Evolutionary conservation across 768 basidiomycete species (phyloP).

Genomic region (Phaeotremella skinneri): DNA sequence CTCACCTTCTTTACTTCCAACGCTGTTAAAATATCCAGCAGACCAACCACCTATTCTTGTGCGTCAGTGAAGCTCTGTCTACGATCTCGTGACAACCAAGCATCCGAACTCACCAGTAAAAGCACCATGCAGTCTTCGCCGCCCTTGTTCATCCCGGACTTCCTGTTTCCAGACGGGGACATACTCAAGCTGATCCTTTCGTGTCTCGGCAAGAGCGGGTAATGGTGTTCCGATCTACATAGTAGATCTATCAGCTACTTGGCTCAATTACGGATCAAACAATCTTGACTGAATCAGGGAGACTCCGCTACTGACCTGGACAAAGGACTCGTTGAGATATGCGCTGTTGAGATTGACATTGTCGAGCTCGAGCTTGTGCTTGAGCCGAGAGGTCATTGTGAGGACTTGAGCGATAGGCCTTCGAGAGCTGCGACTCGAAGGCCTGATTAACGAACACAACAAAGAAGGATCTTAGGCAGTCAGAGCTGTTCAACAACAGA

Average conservation of each 20-base stretch:
- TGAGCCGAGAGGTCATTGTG: conserved; percentile 59
- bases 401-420: neutral
- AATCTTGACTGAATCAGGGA: too few species aligned
- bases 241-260: neutral
- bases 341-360: conserved; percentile 58
- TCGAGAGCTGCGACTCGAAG: neutral
- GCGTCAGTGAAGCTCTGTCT: too few species aligned
- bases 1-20: conserved; percentile 91
- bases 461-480: neutral
- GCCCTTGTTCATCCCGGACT: conserved; percentile 88
- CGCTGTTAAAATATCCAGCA: conserved; percentile 94
- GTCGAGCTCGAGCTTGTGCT: conserved; percentile 79
- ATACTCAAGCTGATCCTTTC: conserved; percentile 89
- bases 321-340: conserved; percentile 79
- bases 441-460: neutral
- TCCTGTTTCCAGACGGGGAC: conserved; percentile 99
- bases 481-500: neutral
- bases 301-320: conserved; percentile 60
- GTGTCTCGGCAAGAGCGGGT: conserved; percentile 75
- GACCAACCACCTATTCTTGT: conserved; percentile 95
- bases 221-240: conserved; percentile 85
- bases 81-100: too few species aligned
- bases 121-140: conserved; percentile 90
- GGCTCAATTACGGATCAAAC: conserved; percentile 5
- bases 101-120: conserved; percentile 66